Evolutionary conservation across 1,139 yeast species (phyloP).

Genomic region (Debaryomyces udenii): DNA sequence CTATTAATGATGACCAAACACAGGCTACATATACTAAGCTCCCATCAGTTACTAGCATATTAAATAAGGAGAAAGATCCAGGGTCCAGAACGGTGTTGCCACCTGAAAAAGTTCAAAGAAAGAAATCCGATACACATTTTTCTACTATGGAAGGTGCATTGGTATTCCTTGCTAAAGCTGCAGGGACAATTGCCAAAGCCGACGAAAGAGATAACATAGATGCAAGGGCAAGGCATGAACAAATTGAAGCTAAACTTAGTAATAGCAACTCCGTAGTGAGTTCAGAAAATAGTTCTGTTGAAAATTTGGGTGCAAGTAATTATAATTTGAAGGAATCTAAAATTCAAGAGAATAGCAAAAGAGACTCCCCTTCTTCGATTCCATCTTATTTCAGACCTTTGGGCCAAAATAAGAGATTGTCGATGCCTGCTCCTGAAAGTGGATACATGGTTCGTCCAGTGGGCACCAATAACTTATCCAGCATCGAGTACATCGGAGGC

Average conservation of each 20-base stretch:
- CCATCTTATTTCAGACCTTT: conserved; percentile 21
- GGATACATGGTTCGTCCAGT: conserved; percentile 55
- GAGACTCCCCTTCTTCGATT: conserved; percentile 11
- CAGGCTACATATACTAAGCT: background rate
- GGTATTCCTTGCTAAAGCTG: conserved; percentile 73
- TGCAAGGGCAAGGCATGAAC: conserved; percentile 59
- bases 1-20: background rate
- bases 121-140: conserved; percentile 22
- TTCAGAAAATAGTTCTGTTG: conserved; percentile 1
- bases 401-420: conserved; percentile 18
- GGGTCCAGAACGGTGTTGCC: background rate
- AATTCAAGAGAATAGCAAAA: background rate
- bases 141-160: conserved; percentile 68
- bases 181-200: conserved; percentile 70
- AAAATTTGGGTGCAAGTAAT: background rate
- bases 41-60: conserved; percentile 9
- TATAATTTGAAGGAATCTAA: background rate
- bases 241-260: conserved; percentile 33
- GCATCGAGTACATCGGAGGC: conserved; percentile 66
- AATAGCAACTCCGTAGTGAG: conserved; percentile 4
- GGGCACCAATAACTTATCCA: conserved; percentile 54
- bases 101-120: conserved; percentile 3
- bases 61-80: conserved; percentile 2
- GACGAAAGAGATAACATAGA: conserved; percentile 69
- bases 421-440: conserved; percentile 45